These are phyloP conservation scores for Prosopis cineraria DNA, from an alignment of 306 rosid genomes.

Conservation along the genomic window DNA sequence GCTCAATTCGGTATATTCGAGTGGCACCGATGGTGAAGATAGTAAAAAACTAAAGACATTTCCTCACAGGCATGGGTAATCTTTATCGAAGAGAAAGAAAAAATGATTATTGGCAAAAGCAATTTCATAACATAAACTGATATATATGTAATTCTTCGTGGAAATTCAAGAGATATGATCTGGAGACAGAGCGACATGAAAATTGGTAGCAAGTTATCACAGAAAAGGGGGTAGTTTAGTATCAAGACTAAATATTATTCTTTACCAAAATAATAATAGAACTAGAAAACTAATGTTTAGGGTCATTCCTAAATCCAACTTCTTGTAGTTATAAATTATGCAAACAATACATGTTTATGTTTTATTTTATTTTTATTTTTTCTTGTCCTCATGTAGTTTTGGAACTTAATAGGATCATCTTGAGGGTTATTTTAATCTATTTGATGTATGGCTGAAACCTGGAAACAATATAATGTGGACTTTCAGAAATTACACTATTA, in stretches of 20 bases:
- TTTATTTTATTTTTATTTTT: neutral
- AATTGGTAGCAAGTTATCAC: slow-evolving; percentile 3
- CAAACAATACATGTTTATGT: neutral
- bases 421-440: slow-evolving; percentile 15
- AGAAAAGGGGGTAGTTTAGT: slow-evolving; percentile 7
- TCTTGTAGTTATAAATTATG: slow-evolving; percentile 19
- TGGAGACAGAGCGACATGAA: neutral
- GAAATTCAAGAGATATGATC: neutral
- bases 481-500: slow-evolving; percentile 17
- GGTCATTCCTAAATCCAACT: neutral
- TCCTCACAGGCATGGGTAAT: neutral
- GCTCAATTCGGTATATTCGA: neutral
- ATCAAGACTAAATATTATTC: neutral
- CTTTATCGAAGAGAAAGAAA: neutral
- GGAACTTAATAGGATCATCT: slow-evolving; percentile 8
- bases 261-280: neutral
- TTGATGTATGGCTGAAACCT: slow-evolving; percentile 10
- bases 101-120: neutral
- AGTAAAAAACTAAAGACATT: neutral
- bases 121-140: neutral
- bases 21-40: neutral
- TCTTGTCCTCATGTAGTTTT: slow-evolving; percentile 3
- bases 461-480: slow-evolving; percentile 10
- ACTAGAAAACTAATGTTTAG: neutral
- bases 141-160: neutral